Base-by-base conservation (phyloP, 2,329 filamentous ascomycete genomes). In the Stenocarpella maydis region DNA sequence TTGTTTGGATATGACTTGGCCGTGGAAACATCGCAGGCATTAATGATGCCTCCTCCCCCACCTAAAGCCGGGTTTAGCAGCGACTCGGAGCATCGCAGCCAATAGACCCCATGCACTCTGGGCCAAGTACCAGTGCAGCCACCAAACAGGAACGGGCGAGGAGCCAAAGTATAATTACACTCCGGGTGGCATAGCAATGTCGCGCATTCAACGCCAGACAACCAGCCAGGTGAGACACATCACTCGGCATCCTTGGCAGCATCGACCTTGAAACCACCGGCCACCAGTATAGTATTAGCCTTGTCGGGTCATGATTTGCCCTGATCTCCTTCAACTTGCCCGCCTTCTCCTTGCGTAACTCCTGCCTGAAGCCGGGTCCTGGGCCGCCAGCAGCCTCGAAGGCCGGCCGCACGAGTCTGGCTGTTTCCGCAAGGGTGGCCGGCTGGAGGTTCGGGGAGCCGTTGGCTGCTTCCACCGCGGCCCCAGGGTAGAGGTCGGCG, bases 241-340 rank as follows among this genome's bases (percentile, higher is more conserved):
- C 41, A 61, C 15, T 34, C 41, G 2, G 47, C 6, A 6, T 31
- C 55, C 39, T 45, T 15, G 2, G 41, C 19, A 24, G 55, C 50
- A 2, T 61, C 55, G 2, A 70, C 26, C 47, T 70, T 70, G 41
- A 63, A 68, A 1, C 55, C 69, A 5, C 69, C 65, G 14, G 65
- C 55, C 65, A 70, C 43, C 41, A 68, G 55, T 3, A 45, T 39
- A 17, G 69, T 70, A 15, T 61, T 68, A 28, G 65, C 49, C 31
- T 26, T 66, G 26, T 49, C n/a, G 10, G 65, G 63, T 70, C 65
- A 53, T 70, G 65, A n/a, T 69, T 69, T 4, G 37, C 52, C 53
- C 41, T 65, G 60, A 69, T 69, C 52, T 66, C 61, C 68, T 67
- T 66, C 21, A 69, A 34, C 37, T 43, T 66, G 19, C 34, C 50